These are phyloP conservation scores for Salvia rosmarinus DNA, from an alignment of 257 asterid species.

Conservation along the genomic window DNA sequence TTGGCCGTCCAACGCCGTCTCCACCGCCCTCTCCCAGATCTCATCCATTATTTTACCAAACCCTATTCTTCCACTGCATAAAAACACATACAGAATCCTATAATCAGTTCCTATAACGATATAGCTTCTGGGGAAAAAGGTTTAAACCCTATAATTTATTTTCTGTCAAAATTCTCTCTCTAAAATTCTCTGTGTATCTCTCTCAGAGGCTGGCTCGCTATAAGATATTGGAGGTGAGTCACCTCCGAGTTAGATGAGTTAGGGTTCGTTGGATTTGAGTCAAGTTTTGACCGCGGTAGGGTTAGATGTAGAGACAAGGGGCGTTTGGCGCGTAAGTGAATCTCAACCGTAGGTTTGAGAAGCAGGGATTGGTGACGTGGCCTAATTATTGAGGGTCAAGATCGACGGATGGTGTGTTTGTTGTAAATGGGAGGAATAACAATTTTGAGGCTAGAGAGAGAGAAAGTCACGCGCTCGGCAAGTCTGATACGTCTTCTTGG, in stretches of 20 bases:
- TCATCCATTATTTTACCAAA: conserved; percentile 64
- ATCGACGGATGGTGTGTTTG: conserved; percentile 66
- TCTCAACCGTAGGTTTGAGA: conserved; percentile 43
- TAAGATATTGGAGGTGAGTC: conserved; percentile 59
- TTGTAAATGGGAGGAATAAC: conserved; percentile 36
- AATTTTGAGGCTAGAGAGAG: conserved; percentile 18
- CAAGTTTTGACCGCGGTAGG: conserved; percentile 49
- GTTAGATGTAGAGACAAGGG: conserved; percentile 30
- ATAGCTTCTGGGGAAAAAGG: conserved; percentile 15
- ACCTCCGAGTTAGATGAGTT: conserved; percentile 63
- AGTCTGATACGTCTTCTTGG: conserved; percentile 39
- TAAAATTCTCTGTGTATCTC: conserved; percentile 15
- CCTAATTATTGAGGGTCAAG: conserved; percentile 38
- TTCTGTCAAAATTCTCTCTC: conserved; percentile 43
- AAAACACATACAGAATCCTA: conserved; percentile 14
- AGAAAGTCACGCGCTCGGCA: conserved; percentile 47
- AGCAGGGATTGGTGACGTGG: conserved; percentile 74
- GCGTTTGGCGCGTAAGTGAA: conserved; percentile 31
- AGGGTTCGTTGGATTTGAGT: conserved; percentile 61
- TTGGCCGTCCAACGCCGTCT: conserved; percentile 87
- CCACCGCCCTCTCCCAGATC: conserved; percentile 97
- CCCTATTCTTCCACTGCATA: conserved; percentile 10
- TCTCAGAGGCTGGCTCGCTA: conserved; percentile 38
- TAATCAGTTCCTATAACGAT: background rate
- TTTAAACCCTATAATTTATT: conserved; percentile 34